phyloP scores from a whole-genome alignment of 805 yeast species.

The Wickerhamomyces alni region DNA sequence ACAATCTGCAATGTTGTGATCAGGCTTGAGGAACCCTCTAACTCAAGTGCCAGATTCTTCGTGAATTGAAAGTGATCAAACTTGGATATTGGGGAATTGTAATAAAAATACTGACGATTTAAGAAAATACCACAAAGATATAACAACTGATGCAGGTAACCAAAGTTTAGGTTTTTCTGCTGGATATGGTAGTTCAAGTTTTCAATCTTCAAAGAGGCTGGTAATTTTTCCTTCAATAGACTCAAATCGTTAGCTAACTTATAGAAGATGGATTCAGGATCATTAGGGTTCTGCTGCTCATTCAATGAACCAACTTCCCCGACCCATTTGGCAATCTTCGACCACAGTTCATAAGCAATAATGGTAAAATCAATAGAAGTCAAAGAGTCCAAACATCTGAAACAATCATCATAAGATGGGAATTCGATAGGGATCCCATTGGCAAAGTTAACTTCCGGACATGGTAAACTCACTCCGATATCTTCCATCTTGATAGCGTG shows the following conservation, averaged over 20 bases:
- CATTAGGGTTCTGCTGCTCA: constrained; percentile 28
- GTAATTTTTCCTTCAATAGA: constrained; percentile 21
- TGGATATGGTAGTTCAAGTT: constrained; percentile 27
- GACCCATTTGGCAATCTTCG: constrained; percentile 32
- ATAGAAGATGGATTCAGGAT: constrained; percentile 22
- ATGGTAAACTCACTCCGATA: constrained; percentile 27
- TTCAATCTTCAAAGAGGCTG: constrained; percentile 20
- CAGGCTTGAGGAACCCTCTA: constrained; percentile 23
- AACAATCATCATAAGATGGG: constrained; percentile 8
- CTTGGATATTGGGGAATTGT: constrained; percentile 26
- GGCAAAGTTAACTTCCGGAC: constrained; percentile 27
- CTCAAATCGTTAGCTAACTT: constrained; percentile 23
- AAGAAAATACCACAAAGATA: constrained; percentile 29
- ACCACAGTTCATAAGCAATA: constrained; percentile 32
- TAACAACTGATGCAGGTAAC: constrained; percentile 29
- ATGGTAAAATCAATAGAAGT: constrained; percentile 27
- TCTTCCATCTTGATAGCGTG: constrained; percentile 30
- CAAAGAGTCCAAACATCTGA: constrained; percentile 8
- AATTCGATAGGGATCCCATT: constrained; percentile 21
- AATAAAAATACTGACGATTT: constrained; percentile 31
- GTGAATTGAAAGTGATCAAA: constrained; percentile 27
- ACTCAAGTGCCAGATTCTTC: constrained; percentile 15
- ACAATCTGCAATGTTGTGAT: constrained; percentile 18
- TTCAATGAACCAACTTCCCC: constrained; percentile 28
- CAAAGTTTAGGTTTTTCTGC: constrained; percentile 27